Evolutionary conservation across 495 filamentous ascomycete genomes (phyloP).

Genomic region (Neurospora intermedia): DNA sequence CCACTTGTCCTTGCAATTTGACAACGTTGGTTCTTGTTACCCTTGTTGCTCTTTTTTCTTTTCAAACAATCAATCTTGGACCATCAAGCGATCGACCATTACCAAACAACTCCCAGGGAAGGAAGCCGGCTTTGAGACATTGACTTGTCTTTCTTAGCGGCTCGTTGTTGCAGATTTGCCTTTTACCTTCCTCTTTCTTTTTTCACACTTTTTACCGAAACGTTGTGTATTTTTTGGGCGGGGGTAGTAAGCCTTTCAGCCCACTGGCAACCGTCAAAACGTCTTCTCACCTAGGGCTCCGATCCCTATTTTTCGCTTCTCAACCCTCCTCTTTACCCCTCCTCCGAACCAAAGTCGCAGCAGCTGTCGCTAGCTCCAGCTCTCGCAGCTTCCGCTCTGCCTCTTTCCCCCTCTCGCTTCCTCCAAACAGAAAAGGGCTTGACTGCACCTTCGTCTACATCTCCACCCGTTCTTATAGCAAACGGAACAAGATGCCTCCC

Average conservation of each 20-base stretch:
- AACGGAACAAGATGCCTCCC: conserved; percentile 59
- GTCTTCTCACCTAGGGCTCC: conserved; percentile 24
- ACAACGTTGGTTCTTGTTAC: background rate
- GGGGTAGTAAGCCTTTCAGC: conserved; percentile 14
- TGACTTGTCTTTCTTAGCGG: background rate
- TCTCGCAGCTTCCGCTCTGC: conserved; percentile 54
- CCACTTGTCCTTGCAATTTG: background rate
- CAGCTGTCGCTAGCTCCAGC: background rate
- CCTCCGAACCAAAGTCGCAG: conserved; percentile 27
- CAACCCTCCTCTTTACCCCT: conserved; percentile 22
- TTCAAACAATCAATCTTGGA: background rate
- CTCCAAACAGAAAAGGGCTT: conserved; percentile 25
- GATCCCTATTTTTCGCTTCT: conserved; percentile 44
- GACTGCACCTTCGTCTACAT: conserved; percentile 34
- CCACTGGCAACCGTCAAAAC: conserved; percentile 29
- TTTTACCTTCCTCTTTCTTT: background rate
- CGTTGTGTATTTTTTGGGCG: background rate
- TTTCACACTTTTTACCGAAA: background rate
- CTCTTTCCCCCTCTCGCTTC: conserved; percentile 10
- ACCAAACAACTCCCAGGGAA: background rate
- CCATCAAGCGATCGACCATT: background rate
- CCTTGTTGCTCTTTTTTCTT: background rate
- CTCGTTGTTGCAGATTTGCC: background rate
- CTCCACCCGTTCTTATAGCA: conserved; percentile 40
- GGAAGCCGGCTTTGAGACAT: background rate